Evolutionary conservation across 257 asterid genomes (phyloP), one percentile per base, ranked within the genome.

Genomic region (Lavandula angustifolia): DNA sequence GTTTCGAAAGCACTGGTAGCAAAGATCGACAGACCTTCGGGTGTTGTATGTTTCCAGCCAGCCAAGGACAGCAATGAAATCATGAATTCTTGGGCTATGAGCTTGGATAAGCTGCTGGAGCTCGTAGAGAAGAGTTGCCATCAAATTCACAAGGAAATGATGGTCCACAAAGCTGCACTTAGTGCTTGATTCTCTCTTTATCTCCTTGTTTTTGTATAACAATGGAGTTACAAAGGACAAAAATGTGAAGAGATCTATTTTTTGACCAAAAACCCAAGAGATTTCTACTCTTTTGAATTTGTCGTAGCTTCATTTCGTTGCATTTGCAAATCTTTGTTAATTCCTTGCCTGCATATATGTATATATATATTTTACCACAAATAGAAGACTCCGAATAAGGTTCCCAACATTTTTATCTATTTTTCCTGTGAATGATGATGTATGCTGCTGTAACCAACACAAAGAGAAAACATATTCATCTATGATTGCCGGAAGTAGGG

Each of bases 91-190:
- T 94, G 99, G 99, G 76, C 99, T 4, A 31, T 42, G n/a, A 90
- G 84, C 75, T 82, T 94, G 87, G 99, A 94, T 87, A 94, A 89
- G 81, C 88, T 94, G 73, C 99, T 94, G n/a, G 99, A 89, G 81
- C 99, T 94, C 46, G 96, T 89, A 4, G 99, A 89, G 69, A 94
- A 89, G 91, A 89, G 99, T 68, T 94, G 99, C 82, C 99, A 94
- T 83, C 99, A 94, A 74, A 94, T 94, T 50, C 99, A 94, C 87
- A 94, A 90, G 84, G 99, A 94, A 84, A 87, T 82, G 0, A 94
- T 94, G 97, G 87, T 94, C 59, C 97, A 94, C 90, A 94, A 84
- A 79, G 84, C 87, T 49, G 91, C 84, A 10, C 68, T 92, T 37
- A 87, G 79, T 75, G 88, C 81, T 64, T 92, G 52, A 18, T 8